These are phyloP conservation scores for Clitocybe nebularis DNA, from an alignment of 1,284 basidiomycete genomes.

Conservation along the genomic window DNA sequence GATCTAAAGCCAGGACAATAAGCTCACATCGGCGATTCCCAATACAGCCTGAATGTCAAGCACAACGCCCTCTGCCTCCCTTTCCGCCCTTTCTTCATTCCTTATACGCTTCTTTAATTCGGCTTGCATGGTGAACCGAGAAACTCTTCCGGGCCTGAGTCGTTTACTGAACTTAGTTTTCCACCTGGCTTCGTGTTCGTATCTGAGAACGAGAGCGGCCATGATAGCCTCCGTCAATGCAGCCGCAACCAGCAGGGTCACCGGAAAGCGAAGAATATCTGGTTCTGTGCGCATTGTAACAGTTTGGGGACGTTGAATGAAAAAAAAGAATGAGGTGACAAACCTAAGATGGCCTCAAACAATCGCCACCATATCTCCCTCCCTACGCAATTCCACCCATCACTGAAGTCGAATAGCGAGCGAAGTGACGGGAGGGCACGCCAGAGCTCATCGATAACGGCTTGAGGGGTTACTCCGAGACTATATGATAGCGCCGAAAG, in stretches of 20 bases:
- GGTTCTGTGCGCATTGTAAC: conserved; percentile 32
- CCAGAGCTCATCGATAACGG: conserved; percentile 57
- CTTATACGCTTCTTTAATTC: conserved; percentile 17
- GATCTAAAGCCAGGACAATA: no score
- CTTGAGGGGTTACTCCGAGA: conserved; percentile 53
- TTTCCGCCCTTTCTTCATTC: conserved; percentile 26
- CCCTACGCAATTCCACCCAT: conserved; percentile 43
- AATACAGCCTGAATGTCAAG: conserved; percentile 42
- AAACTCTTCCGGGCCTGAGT: conserved; percentile 2
- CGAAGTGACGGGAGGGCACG: conserved; percentile 46
- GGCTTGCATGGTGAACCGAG: conserved; percentile 4
- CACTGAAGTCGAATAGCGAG: conserved; percentile 31
- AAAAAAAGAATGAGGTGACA: conserved; percentile 11
- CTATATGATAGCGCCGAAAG: conserved; percentile 44
- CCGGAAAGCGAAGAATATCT: conserved; percentile 45
- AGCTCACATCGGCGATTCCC: conserved; percentile 38
- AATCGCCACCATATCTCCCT: conserved; percentile 47
- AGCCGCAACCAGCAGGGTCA: conserved; percentile 48
- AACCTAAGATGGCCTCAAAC: conserved; percentile 43
- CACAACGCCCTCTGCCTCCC: conserved; percentile 35
- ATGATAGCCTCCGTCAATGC: conserved; percentile 43
- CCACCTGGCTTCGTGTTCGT: conserved; percentile 31
- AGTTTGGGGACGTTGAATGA: conserved; percentile 4
- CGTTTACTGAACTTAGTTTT: conserved; percentile 12
- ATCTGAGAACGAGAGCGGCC: conserved; percentile 32